Conservation (phyloP, 352 stramenopile species). For the Aphanomyces cochlioides region DNA sequence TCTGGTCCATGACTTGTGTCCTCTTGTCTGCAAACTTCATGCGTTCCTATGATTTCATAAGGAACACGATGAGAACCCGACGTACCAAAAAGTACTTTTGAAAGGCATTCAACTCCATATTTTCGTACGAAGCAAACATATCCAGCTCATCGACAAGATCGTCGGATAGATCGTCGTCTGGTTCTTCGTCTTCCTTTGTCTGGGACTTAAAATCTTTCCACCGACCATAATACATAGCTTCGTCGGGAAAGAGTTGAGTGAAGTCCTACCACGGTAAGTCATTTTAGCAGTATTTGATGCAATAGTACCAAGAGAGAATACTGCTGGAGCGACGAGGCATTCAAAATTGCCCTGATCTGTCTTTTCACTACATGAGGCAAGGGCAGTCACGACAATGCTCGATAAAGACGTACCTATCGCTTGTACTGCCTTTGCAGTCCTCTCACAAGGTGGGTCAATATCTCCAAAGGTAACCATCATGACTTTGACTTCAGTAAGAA, state of each 20-base stretch:
- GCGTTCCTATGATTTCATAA: conserved; percentile 46
- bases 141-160: conserved; percentile 81
- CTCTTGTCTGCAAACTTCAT: conserved; percentile 82
- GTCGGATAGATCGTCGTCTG: conserved; percentile 78
- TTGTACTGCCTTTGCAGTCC: conserved; percentile 42
- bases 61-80: neutral
- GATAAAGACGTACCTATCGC: neutral
- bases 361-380: neutral
- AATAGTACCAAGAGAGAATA: conserved; percentile 10
- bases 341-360: conserved; percentile 15
- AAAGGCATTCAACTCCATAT: conserved; percentile 15
- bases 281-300: neutral
- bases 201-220: conserved; percentile 79
- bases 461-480: conserved; percentile 87
- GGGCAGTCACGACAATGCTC: neutral
- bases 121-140: conserved; percentile 67
- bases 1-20: conserved; percentile 78
- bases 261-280: conserved; percentile 40
- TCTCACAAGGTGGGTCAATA: conserved; percentile 47
- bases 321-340: conserved; percentile 48
- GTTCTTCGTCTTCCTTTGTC: conserved; percentile 72
- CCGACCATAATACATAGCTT: conserved; percentile 79
- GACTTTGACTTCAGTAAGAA: conserved; percentile 60
- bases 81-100: conserved; percentile 29
- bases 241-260: conserved; percentile 69